phyloP scores from a whole-genome alignment of 495 filamentous ascomycete genomes.

The Platismatia glauca region DNA sequence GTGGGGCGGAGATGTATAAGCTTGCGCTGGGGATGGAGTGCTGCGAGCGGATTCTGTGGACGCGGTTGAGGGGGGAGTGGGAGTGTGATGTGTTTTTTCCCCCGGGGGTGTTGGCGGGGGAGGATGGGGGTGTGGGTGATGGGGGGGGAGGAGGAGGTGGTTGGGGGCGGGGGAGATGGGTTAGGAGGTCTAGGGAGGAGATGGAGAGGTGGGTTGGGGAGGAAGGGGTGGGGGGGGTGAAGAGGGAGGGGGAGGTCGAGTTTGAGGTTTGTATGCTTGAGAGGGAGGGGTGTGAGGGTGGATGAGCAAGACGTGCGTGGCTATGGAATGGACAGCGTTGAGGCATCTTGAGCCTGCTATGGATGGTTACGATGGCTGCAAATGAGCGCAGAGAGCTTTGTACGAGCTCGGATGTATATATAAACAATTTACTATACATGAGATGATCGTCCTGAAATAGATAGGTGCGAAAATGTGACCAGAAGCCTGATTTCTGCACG shows the following conservation, averaged over 20 bases:
- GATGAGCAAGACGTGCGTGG: no score
- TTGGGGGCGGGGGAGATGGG: constrained; percentile 16
- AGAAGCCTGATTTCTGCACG: not conserved
- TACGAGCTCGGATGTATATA: not conserved
- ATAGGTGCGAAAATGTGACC: not conserved
- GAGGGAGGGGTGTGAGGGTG: constrained; percentile 6
- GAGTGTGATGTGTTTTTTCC: constrained; percentile 90
- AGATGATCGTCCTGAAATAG: not conserved
- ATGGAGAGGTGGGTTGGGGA: constrained; percentile 25
- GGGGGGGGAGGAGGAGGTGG: not conserved
- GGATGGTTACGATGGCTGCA: not conserved
- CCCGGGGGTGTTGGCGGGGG: constrained; percentile 26
- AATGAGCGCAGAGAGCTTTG: not conserved
- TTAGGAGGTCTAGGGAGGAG: constrained; percentile 23
- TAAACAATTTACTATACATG: not conserved
- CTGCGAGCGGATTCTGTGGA: constrained; percentile 50
- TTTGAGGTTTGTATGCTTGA: constrained; percentile 24
- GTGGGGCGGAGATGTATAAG: constrained; percentile 76
- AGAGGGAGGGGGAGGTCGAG: constrained; percentile 22
- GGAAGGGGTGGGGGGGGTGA: constrained; percentile 20
- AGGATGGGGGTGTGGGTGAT: constrained; percentile 14
- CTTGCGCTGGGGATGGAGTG: constrained; percentile 50
- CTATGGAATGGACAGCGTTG: no score
- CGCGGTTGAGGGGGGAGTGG: constrained; percentile 53
- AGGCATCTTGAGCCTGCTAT: not conserved